Base-by-base conservation (phyloP, 2,329 filamentous ascomycete species). In the Arthrinium puccinioides region DNA sequence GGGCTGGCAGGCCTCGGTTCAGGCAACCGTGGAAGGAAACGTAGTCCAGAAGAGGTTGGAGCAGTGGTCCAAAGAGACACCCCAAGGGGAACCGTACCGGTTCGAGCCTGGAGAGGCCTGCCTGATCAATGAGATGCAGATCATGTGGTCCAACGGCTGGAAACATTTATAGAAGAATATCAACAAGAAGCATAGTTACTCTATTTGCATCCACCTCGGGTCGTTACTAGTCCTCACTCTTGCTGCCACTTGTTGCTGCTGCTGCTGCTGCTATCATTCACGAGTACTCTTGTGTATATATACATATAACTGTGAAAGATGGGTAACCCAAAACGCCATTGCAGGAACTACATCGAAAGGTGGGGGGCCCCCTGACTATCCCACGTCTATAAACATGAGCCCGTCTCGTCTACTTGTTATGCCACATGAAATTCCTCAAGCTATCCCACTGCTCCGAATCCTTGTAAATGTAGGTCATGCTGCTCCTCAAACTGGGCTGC, bases 381-480 rank as follows among this genome's bases (percentile, higher is more conserved):
- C 21, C 23, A 13, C 23, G 23, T 25, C 23, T 13, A 25, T 25
- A 25, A 25, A 9, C 19, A 16, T 10, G 24, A 23, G 18, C 15
- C 31, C n/a, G 18, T 9, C 5, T 29, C 19, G 14, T 15, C 16
- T 36, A 36, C 28, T 28, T 36, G 10, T 97, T 97, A 61, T 95
- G 84, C 74, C 87, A 83, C 15, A 95, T 54, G 53, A 97, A 79
- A 48, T 82, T 97, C 60, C 83, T 70, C 56, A 95, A 68, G 26
- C 82, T 84, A 55, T 94, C 84, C 87, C 90, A 98, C 41, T 84
- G 73, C 54, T 96, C 84, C 46, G 85, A 87, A 61, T 97, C 84
- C 41, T 79, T 73, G 59, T 90, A 98, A 70, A 98, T 95, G 57
- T 98, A 98, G 51, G 79, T 86, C 92, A 98, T 98, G 67, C 88